Percentiles rank a stretch among this genome's conserved stretches.
Conservation (phyloP, 192 early-diverging fungal genomes). For the Backusella liffmaniae region DNA sequence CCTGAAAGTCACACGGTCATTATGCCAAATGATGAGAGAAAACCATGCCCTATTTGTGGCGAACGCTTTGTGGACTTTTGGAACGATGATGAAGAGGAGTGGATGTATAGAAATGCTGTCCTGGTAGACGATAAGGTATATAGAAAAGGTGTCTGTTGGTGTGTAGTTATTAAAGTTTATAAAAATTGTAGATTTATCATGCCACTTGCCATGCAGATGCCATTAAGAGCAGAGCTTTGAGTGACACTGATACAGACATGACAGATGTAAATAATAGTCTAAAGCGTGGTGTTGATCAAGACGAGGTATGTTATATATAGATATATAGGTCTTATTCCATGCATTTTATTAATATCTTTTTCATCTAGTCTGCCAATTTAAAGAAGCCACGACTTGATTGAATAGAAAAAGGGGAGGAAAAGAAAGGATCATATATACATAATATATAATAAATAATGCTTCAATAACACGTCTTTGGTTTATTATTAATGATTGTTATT, state of each 20-base stretch:
- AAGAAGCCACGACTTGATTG: background rate
- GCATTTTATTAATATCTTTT: background rate
- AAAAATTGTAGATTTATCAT: slow-evolving; percentile 51
- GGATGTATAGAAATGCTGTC: slow-evolving; percentile 72
- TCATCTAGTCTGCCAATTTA: background rate
- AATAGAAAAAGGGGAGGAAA: background rate
- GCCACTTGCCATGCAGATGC: slow-evolving; percentile 58
- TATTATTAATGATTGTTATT: background rate
- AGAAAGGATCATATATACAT: background rate
- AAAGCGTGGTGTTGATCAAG: slow-evolving; percentile 10
- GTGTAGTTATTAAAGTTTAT: background rate
- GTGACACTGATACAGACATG: slow-evolving; percentile 8
- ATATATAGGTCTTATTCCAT: background rate
- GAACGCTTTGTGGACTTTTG: slow-evolving; percentile 73
- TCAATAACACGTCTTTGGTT: background rate
- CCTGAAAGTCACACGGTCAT: slow-evolving; percentile 41
- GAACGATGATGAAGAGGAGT: slow-evolving; percentile 76
- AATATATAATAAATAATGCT: background rate
- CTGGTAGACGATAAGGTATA: slow-evolving; percentile 53
- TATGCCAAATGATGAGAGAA: slow-evolving; percentile 43
- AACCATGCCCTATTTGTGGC: slow-evolving; percentile 72
- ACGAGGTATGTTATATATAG: background rate
- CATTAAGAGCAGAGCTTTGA: slow-evolving; percentile 13
- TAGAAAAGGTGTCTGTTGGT: background rate
- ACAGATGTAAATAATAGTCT: slow-evolving; percentile 16